Conservation (phyloP, 2,329 filamentous ascomycete genomes). For the Aspergillus candidus region DNA sequence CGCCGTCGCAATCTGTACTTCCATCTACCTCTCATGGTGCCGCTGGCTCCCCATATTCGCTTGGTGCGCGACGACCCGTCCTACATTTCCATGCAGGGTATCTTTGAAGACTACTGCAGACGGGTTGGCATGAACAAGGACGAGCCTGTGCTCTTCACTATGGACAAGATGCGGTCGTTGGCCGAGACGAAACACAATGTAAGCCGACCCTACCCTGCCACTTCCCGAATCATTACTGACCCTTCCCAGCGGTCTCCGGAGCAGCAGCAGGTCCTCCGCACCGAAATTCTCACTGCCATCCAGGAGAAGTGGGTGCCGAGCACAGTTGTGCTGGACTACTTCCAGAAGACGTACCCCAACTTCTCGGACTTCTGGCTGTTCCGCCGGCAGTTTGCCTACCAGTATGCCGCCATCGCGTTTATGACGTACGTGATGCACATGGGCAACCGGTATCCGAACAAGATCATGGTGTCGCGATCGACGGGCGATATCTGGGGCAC, state of each 20-base stretch:
- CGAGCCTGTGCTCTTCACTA: slow-evolving; percentile 87
- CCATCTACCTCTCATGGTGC: slow-evolving; percentile 91
- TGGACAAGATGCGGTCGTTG: slow-evolving; percentile 82
- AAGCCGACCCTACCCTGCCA: slow-evolving; percentile 15
- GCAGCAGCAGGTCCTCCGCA: slow-evolving; percentile 63
- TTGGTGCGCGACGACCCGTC: slow-evolving; percentile 94
- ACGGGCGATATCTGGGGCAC: slow-evolving; percentile 95
- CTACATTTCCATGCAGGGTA: slow-evolving; percentile 86
- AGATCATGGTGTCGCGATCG: slow-evolving; percentile 81
- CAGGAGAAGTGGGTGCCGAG: slow-evolving; percentile 89
- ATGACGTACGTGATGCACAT: slow-evolving; percentile 99
- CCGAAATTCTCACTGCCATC: slow-evolving; percentile 92
- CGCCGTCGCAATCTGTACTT: slow-evolving; percentile 91
- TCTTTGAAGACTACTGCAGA: slow-evolving; percentile 95
- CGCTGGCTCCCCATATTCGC: slow-evolving; percentile 86
- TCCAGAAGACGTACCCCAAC: slow-evolving; percentile 78
- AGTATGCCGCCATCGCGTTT: slow-evolving; percentile 89
- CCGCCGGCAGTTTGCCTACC: slow-evolving; percentile 93
- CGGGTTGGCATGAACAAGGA: slow-evolving; percentile 85
- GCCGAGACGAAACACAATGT: slow-evolving; percentile 59
- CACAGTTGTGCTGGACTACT: slow-evolving; percentile 78
- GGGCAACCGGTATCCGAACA: slow-evolving; percentile 90
- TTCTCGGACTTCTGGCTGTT: slow-evolving; percentile 98
- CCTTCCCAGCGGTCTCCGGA: slow-evolving; percentile 48
- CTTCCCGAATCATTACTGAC: slow-evolving; percentile 21